Evolutionary conservation across 768 basidiomycete genomes (phyloP).

Genomic region (Pleurotus sapidus): DNA sequence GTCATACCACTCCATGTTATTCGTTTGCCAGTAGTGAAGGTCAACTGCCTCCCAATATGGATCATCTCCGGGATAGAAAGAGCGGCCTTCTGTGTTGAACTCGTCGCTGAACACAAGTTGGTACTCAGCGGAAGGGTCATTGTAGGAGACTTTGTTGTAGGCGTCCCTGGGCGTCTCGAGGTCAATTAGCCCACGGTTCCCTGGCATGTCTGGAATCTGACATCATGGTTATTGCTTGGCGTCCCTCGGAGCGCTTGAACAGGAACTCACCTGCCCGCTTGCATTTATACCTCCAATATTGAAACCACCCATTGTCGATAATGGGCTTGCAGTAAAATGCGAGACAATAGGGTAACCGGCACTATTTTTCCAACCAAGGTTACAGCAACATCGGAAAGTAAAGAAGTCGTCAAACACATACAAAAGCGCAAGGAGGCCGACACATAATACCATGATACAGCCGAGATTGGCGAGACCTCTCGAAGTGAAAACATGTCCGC

Average conservation of each 20-base stretch:
- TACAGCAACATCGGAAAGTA: neutral
- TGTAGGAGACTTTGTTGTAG: slow-evolving; percentile 51
- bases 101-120: slow-evolving; percentile 88
- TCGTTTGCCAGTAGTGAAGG: slow-evolving; percentile 81
- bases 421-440: slow-evolving; percentile 60
- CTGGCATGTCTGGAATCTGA: slow-evolving; percentile 55
- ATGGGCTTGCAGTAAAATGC: slow-evolving; percentile 44
- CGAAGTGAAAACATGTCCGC: slow-evolving; percentile 61
- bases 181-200: slow-evolving; percentile 76
- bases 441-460: slow-evolving; percentile 54
- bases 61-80: slow-evolving; percentile 87
- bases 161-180: slow-evolving; percentile 63
- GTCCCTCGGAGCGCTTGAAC: neutral
- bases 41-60: slow-evolving; percentile 87
- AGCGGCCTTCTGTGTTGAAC: slow-evolving; percentile 76
- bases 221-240: slow-evolving; percentile 5
- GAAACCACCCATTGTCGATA: slow-evolving; percentile 57
- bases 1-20: slow-evolving; percentile 88
- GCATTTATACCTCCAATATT: slow-evolving; percentile 78
- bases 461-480: slow-evolving; percentile 74
- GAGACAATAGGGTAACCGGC: slow-evolving; percentile 64
- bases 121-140: slow-evolving; percentile 48
- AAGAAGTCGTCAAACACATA: slow-evolving; percentile 23
- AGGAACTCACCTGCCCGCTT: slow-evolving; percentile 56
- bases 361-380: slow-evolving; percentile 25